Base-by-base conservation (phyloP, 2,329 filamentous ascomycete genomes). In the Xylogone sp. region DNA sequence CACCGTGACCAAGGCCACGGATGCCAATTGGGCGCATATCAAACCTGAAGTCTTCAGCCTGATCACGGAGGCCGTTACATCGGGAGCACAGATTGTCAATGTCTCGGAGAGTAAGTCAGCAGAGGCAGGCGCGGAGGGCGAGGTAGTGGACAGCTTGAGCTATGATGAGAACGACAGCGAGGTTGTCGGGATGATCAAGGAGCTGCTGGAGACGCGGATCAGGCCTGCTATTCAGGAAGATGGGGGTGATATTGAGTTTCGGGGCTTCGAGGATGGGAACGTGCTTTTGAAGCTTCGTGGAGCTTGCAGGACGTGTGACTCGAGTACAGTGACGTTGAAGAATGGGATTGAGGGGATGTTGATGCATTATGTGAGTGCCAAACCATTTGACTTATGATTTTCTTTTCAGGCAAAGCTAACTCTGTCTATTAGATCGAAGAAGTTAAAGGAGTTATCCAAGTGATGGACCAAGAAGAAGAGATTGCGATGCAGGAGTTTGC, bases 301-400 rank as follows among this genome's bases (percentile, higher is more conserved):
- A 16, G 94, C 94, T 19, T 99, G 94, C 71, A 80, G 94, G 59
- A 97, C 93, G 19, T 99, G 94, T 69, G 94, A 97, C 69, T 96
- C 90, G 44, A 97, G 92, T 68, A 97, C 94, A 0, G 92, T 97
- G 31, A 99, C 94, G 24, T 72, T 99, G 59, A 96, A 96, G n/a
- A 97, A 95, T 68, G 94, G 94, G 6, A 99, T 99, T 61, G 94
- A 99, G 78, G 90, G 89, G 59, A 97, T 99, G 94, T 71, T 97
- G 68, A 97, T 96, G 90, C 90, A 93, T 69, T 94, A 94, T 70
- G 88, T 91, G 70, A 81, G 87, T 83, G n/a, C n/a, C n/a, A 27
- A 16, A 39, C n/a, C 13, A 16, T 9, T 39, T 18, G n/a, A 9
- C 6, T 4, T 18, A 16, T 7, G 34, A 39, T 13, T 9, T 18